A percentile compares a stretch with the other conserved stretches of the same genome.
phyloP scores from a whole-genome alignment of 805 yeast genomes.

The Pichia eremophila region DNA sequence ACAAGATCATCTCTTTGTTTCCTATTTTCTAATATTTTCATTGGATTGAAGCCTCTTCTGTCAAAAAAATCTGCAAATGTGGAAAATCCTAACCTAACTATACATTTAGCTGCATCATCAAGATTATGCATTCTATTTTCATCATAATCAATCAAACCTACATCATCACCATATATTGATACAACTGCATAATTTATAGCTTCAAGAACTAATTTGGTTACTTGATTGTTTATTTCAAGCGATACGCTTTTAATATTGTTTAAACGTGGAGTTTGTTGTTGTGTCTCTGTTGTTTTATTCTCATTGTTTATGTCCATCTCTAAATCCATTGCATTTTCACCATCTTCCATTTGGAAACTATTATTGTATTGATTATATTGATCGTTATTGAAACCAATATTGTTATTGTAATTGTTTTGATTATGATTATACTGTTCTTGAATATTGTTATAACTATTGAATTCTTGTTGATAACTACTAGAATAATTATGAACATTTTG shows the following conservation, averaged over 20 bases:
- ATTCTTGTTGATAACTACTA: no score
- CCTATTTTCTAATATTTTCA: constrained; percentile 13
- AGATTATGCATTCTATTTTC: constrained; percentile 27
- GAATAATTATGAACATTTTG: background rate
- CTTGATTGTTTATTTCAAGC: constrained; percentile 29
- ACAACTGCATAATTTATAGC: constrained; percentile 44
- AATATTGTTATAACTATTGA: background rate
- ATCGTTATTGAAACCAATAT: no score
- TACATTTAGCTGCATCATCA: constrained; percentile 31
- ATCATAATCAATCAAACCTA: constrained; percentile 42
- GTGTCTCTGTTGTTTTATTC: background rate
- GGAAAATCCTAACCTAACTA: constrained; percentile 44
- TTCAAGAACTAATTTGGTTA: constrained; percentile 31
- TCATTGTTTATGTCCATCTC: constrained; percentile 4
- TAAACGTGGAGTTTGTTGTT: background rate
- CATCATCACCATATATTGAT: constrained; percentile 49
- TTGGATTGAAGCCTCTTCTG: constrained; percentile 12
- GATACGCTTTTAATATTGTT: background rate
- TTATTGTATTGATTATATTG: no score
- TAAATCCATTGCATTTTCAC: constrained; percentile 11
- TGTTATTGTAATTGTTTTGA: no score
- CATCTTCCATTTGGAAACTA: background rate
- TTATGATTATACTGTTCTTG: background rate
- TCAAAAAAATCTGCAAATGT: constrained; percentile 46
- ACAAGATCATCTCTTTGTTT: constrained; percentile 12